Base-by-base conservation (phyloP, 192 early-diverging fungal genomes). In the Coemansia sp. region DNA sequence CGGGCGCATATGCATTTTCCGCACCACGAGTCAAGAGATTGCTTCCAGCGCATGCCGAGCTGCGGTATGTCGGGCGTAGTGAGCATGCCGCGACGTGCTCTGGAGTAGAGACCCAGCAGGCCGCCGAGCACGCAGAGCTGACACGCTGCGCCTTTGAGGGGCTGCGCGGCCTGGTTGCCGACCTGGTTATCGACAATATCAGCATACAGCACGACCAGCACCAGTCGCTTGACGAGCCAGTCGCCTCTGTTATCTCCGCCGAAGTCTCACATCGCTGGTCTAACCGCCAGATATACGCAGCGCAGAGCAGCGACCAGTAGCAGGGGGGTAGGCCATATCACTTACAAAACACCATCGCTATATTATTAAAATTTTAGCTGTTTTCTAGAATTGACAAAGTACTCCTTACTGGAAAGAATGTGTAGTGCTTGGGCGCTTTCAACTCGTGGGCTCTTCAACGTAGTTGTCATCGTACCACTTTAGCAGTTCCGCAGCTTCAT, bases 1-100 rank as follows among this genome's bases (percentile, higher is more conserved):
- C 90, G 46, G 96, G 96, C 21, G 89, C 93, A 13, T 98, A 92
- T 71, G 83, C 88, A 13, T 98, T 93, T 84, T 86, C 92, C 34
- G 91, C 85, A 38, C 95, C 94, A 26, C 84, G 96, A 42, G 81
- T 98, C 70, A 77, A 85, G 63, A 83, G 87, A 56, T 59, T 96
- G 33, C 62, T 97, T 42, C 92, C 94, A 9, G 59, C 66, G 40
- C 66, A 76, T 38, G 66, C 73, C 39, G 48, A 82, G 60, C 63
- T 93, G 38, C 73, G 83, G 18, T 96, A 94, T 73, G 87, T 93
- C 62, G 93, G 94, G 45, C 84, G 94, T 46, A 67, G 62, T 9
- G 76, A 91, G 14, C 79, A 85, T 9, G 89, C 92, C 14, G 92
- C 93, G 0, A 90, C 91, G 23, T 94, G 91, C 31, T 89, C 88